Evolutionary conservation across 1,139 yeast genomes (phyloP).

Genomic region (Zygosaccharomyces sapae): DNA sequence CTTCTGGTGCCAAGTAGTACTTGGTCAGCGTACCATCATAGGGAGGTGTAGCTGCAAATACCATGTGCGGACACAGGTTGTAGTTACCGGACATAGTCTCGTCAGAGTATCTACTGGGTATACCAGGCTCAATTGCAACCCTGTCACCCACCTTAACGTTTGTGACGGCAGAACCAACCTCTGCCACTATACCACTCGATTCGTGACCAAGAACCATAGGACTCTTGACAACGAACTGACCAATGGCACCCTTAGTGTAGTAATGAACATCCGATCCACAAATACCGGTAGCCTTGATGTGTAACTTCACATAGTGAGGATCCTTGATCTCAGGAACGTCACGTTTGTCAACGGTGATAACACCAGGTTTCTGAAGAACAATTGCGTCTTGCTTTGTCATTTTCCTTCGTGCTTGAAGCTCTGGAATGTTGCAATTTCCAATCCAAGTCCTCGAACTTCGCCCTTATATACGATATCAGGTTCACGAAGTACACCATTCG

Average conservation of each 20-base stretch:
- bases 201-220: constrained; percentile 79
- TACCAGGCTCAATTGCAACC: constrained; percentile 84
- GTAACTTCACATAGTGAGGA: constrained; percentile 68
- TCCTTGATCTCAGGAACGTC: constrained; percentile 59
- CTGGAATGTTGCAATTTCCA: too few species aligned
- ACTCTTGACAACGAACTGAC: constrained; percentile 57
- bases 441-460: background rate
- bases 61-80: constrained; percentile 78
- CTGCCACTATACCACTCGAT: constrained; percentile 65
- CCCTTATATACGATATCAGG: background rate
- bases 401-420: background rate
- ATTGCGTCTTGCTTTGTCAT: constrained; percentile 40
- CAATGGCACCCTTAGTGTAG: constrained; percentile 74
- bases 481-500: too few species aligned
- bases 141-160: constrained; percentile 66
- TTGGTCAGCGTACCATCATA: constrained; percentile 64
- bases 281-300: constrained; percentile 68
- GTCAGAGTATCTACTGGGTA: constrained; percentile 71
- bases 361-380: constrained; percentile 61
- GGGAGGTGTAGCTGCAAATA: constrained; percentile 85
- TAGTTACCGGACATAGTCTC: constrained; percentile 73
- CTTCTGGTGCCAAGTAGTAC: constrained; percentile 75
- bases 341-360: constrained; percentile 60
- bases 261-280: constrained; percentile 89
- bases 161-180: constrained; percentile 60